Evolutionary conservation across 306 rosid genomes (phyloP).

Genomic region (Senna siamea): DNA sequence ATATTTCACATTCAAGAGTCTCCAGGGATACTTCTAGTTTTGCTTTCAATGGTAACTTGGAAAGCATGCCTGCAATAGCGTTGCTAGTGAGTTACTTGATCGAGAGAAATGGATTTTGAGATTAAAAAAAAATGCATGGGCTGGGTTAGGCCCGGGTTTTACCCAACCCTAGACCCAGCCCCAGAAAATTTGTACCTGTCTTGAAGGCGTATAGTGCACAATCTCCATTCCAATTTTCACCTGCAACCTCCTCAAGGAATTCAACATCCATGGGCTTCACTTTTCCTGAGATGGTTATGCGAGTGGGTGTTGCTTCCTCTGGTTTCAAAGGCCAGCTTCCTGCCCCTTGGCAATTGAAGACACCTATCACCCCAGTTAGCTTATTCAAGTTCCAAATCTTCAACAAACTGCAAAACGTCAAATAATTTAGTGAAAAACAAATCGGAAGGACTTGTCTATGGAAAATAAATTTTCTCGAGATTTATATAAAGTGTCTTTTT

Average conservation of each 20-base stretch:
- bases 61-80: conserved; percentile 55
- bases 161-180: too few species aligned
- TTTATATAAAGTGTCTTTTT: too few species aligned
- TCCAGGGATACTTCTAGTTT: conserved; percentile 53
- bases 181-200: conserved; percentile 65
- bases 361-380: conserved; percentile 63
- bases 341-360: conserved; percentile 79
- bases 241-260: conserved; percentile 64
- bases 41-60: conserved; percentile 48
- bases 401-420: conserved; percentile 50
- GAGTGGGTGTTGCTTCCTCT: conserved; percentile 29
- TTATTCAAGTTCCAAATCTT: conserved; percentile 78
- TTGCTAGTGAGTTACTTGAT: background rate
- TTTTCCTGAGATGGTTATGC: conserved; percentile 46
- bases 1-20: conserved; percentile 67
- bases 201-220: conserved; percentile 59
- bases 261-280: conserved; percentile 62
- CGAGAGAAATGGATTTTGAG: conserved; percentile 4
- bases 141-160: background rate
- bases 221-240: conserved; percentile 72
- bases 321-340: conserved; percentile 70
- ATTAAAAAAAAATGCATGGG: too few species aligned
- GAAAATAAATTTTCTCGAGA: too few species aligned
- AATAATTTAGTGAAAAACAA: conserved; percentile 2
- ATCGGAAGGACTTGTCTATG: background rate